Percentiles rank a stretch among this genome's conserved stretches.
Evolutionary conservation across 148 eudicot genomes (phyloP).

Genomic region (Camellia japonica): DNA sequence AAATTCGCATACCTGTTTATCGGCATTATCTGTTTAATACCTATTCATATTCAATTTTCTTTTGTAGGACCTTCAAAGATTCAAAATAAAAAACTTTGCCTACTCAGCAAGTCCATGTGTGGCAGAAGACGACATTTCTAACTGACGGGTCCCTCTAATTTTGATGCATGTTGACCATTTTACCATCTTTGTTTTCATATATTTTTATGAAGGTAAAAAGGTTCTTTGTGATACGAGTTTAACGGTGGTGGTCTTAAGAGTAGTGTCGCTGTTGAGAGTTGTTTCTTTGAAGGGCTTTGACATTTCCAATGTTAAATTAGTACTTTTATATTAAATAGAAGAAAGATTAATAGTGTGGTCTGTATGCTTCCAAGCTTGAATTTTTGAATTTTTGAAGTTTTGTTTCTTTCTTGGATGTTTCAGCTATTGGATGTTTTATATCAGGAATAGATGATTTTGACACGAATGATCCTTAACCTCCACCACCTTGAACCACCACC

Average conservation of each 20-base stretch:
- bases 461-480: no score
- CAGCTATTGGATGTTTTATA: no score
- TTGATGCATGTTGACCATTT: neutral
- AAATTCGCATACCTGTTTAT: neutral
- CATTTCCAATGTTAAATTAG: no score
- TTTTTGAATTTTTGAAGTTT: no score
- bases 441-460: no score
- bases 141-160: neutral
- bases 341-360: no score
- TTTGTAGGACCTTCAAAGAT: neutral
- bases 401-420: no score
- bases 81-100: neutral
- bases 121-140: neutral
- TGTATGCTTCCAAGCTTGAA: no score
- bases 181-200: neutral
- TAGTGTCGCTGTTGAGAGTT: neutral
- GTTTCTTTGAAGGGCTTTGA: conserved; percentile 11
- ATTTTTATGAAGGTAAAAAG: neutral
- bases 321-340: no score
- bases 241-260: neutral
- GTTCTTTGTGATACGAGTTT: neutral
- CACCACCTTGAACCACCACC: no score
- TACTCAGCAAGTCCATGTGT: neutral
- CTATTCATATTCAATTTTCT: neutral
- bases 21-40: neutral